Evolutionary conservation across 2,329 filamentous ascomycete genomes (phyloP).

Genomic region (Lachnellula hyalina): DNA sequence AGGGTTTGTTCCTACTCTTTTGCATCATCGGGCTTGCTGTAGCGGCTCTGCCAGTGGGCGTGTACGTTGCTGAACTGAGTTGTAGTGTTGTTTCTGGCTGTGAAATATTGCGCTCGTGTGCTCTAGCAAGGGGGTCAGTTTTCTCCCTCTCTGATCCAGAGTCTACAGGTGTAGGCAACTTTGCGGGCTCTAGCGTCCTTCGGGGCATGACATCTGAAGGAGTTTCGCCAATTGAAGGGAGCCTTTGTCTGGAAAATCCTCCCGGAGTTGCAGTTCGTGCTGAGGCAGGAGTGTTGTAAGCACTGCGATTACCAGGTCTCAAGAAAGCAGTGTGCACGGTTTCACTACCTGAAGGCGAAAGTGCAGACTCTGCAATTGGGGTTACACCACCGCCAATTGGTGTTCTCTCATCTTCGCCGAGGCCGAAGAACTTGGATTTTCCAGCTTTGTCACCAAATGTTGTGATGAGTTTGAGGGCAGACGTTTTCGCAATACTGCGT

Average conservation of each 20-base stretch:
- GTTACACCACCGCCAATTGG: conserved; percentile 79
- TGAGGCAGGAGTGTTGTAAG: conserved; percentile 64
- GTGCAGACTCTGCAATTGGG: conserved; percentile 75
- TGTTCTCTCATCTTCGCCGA: conserved; percentile 56
- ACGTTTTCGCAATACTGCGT: conserved; percentile 68
- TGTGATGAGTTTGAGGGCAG: conserved; percentile 85
- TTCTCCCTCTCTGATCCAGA: conserved; percentile 44
- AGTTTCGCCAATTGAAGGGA: conserved; percentile 73
- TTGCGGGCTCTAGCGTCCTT: conserved; percentile 36
- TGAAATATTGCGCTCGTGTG: conserved; percentile 27
- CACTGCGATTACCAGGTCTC: conserved; percentile 61
- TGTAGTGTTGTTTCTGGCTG: conserved; percentile 32
- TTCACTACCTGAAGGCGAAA: conserved; percentile 64
- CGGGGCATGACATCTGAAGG: conserved; percentile 45
- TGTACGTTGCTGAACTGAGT: conserved; percentile 33
- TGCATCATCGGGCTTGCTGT: conserved; percentile 63
- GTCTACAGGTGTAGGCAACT: conserved; percentile 37
- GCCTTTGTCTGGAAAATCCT: conserved; percentile 56
- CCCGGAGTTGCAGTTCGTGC: conserved; percentile 57
- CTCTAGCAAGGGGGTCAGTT: conserved; percentile 25
- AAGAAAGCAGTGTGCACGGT: conserved; percentile 61
- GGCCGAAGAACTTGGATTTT: conserved; percentile 60
- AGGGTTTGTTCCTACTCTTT: conserved; percentile 39
- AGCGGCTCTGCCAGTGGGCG: conserved; percentile 41
- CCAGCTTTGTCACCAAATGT: conserved; percentile 64